Conservation (phyloP, 2,329 filamentous ascomycete species). For the Colletotrichum brevisporum region DNA sequence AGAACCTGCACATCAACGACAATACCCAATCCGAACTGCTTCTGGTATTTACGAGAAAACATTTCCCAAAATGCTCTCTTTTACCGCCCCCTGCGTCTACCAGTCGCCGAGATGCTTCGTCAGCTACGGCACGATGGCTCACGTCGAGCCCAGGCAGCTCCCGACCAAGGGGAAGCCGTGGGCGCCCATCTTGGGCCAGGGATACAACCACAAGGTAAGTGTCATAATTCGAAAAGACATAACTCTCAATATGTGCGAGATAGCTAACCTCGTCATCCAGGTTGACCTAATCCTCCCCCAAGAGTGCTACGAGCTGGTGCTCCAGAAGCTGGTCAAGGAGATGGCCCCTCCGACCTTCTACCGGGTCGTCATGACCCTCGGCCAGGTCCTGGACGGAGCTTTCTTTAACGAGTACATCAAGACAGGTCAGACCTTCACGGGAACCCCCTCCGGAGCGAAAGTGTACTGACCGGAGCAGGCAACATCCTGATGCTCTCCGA, state of each 20-base stretch:
- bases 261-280: slow-evolving; percentile 50
- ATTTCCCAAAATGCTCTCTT: slow-evolving; percentile 59
- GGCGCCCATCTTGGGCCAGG: slow-evolving; percentile 73
- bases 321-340: slow-evolving; percentile 62
- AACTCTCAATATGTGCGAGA: no score
- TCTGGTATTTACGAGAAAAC: not conserved
- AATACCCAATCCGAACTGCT: not conserved
- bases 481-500: slow-evolving; percentile 88
- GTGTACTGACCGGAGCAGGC: slow-evolving; percentile 62
- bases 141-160: slow-evolving; percentile 78
- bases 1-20: not conserved
- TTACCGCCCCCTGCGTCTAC: slow-evolving; percentile 62
- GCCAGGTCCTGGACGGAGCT: slow-evolving; percentile 77
- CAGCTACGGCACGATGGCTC: slow-evolving; percentile 76
- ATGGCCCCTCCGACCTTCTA: slow-evolving; percentile 67
- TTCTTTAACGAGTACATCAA: slow-evolving; percentile 93
- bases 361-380: slow-evolving; percentile 79
- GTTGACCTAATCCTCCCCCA: slow-evolving; percentile 81
- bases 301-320: slow-evolving; percentile 69
- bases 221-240: no score
- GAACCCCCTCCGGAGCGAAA: no score
- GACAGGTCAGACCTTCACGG: slow-evolving; percentile 64
- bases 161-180: slow-evolving; percentile 84
- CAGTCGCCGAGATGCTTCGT: slow-evolving; percentile 79
- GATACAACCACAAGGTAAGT: slow-evolving; percentile 77